These are phyloP conservation scores for Onygenales sp. DNA, from an alignment of 2,329 filamentous ascomycete genomes.

Conservation along the genomic window DNA sequence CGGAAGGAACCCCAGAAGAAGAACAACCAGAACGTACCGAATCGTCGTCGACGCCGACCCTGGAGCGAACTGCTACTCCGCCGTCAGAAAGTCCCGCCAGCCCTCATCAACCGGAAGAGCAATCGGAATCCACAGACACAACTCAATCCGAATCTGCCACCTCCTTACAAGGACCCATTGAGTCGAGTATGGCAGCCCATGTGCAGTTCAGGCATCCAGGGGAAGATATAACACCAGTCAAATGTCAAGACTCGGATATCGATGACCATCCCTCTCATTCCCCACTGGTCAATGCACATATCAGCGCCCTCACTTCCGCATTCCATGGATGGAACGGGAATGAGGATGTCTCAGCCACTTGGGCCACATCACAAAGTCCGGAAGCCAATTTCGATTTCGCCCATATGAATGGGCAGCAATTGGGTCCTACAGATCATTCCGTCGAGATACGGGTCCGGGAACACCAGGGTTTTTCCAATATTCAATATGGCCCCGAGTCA, in stretches of 20 bases:
- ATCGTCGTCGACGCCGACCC: not conserved
- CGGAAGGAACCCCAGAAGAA: slow-evolving; percentile 15
- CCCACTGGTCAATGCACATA: not conserved
- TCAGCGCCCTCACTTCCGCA: not conserved
- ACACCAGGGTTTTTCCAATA: not conserved
- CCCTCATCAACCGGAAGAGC: slow-evolving; percentile 17
- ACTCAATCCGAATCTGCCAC: not conserved
- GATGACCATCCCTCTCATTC: not conserved
- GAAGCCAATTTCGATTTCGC: not conserved
- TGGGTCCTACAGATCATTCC: not conserved
- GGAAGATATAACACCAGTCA: not conserved
- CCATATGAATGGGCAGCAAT: not conserved
- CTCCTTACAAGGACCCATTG: not conserved
- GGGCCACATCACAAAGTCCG: not conserved
- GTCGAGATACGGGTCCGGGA: not conserved
- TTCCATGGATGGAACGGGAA: not conserved
- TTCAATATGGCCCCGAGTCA: not conserved
- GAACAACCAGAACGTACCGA: slow-evolving; percentile 2
- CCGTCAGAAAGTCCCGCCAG: slow-evolving; percentile 6
- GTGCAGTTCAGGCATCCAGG: not conserved
- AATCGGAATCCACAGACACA: not conserved
- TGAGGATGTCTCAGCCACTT: not conserved
- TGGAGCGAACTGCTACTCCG: not conserved
- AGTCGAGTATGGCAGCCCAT: not conserved
- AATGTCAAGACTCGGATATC: not conserved